Evolutionary conservation across 306 rosid genomes (phyloP), one percentile per base, ranked within the genome.

Genomic region (Chamaecrista fasciculata): DNA sequence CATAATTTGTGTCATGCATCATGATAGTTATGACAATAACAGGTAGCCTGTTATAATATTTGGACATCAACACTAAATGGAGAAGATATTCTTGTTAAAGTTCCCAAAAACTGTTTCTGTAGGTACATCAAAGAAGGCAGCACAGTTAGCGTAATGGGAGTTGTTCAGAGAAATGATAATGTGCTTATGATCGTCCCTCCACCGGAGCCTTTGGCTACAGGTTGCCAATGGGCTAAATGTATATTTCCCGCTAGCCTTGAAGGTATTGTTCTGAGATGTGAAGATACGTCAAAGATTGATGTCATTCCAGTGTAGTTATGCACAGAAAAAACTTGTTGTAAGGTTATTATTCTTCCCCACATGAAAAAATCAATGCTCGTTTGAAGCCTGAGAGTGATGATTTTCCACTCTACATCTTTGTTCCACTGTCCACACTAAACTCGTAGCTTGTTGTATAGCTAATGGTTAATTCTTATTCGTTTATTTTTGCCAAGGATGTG

Each of bases 111-210:
- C 67, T 76, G 5, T 55, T 33, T 73, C 43, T 83, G 85, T 78
- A 94, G 98, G 87, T 90, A 90, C 81, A 86, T 94, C 79, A 94
- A 94, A 83, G 98, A 94, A 85, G 98, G 98, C 24, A 94, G 96
- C 91, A 90, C 97, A 5, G 98, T 90, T 12, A 94, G 98, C 14
- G 95, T 94, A 59, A 90, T 94, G 97, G 98, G 98, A 42, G 96
- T 94, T 69, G 98, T 94, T 77, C 98, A 94, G 74, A 85, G 97
- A 79, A 94, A 94, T 34, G 98, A 94, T 50, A 94, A 90, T 36
- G 98, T 94, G 78, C 96, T 94, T 34, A 94, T 90, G 98, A 91
- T 94, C n/a, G 95, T 94, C 53, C 98, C 98, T 28, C 98, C 98
- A 11, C 94, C 96, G 0, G 98, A 94, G 72, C 95, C 98, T 8